Evolutionary conservation across 2,329 filamentous ascomycete genomes (phyloP).

Genomic region (Penicillium olsonii): DNA sequence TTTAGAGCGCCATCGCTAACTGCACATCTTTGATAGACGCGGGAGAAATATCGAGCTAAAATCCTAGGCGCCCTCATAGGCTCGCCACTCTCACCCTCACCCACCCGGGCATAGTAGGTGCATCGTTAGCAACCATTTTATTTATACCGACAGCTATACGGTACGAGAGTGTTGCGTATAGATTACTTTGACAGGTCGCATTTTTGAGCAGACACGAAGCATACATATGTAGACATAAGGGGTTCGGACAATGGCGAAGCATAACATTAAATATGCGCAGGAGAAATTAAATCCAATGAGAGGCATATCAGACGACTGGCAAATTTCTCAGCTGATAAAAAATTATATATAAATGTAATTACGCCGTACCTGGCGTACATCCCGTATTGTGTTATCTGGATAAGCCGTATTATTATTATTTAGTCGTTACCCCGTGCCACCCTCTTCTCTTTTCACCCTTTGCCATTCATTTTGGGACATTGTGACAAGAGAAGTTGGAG

Average conservation of each 20-base stretch:
- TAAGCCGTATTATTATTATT: slow-evolving; percentile 23
- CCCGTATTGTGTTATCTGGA: slow-evolving; percentile 12
- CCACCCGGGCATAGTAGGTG: slow-evolving; percentile 10
- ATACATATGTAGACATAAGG: not conserved
- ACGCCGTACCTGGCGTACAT: slow-evolving; percentile 1
- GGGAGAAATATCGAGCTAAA: slow-evolving; percentile 12
- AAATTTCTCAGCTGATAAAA: slow-evolving; percentile 11
- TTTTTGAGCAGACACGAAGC: not conserved
- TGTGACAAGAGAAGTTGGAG: not conserved
- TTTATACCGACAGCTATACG: slow-evolving; percentile 9
- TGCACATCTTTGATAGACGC: slow-evolving; percentile 9
- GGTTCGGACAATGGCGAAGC: slow-evolving; percentile 2
- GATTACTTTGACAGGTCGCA: slow-evolving; percentile 9
- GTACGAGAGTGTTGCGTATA: slow-evolving; percentile 6
- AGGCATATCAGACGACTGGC: slow-evolving; percentile 7
- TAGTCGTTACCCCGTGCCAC: slow-evolving; percentile 28
- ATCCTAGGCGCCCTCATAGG: slow-evolving; percentile 10
- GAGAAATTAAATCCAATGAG: slow-evolving; percentile 3
- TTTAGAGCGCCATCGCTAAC: not conserved
- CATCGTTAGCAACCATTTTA: slow-evolving; percentile 7
- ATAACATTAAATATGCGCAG: not conserved
- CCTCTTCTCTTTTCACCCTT: slow-evolving; percentile 11
- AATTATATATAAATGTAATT: slow-evolving; percentile 4
- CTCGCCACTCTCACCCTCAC: slow-evolving; percentile 8
- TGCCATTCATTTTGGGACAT: slow-evolving; percentile 8